Evolutionary conservation across 2,329 filamentous ascomycete genomes (phyloP), one percentile per base, ranked within the genome.

Genomic region (Zalaria sp.): DNA sequence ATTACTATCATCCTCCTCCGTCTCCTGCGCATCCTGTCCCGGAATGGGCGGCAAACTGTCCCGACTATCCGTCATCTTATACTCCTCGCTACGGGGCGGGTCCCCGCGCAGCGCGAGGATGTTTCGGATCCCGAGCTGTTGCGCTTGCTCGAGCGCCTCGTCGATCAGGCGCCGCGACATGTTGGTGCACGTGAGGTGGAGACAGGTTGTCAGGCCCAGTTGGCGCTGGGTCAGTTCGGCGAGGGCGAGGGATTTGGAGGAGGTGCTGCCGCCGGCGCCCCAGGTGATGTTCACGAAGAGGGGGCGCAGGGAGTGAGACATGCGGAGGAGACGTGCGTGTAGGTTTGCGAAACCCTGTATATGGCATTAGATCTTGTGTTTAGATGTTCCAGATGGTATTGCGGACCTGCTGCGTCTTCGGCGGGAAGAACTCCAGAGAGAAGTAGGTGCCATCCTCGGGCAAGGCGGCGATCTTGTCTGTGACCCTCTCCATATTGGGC

Each of bases 391-490:
- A 38, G 32, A 29, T 6, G 9, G 27, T 6, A 29, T 34, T 63
- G 53, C 63, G 53, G 56, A 76, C 74, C 79, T 93, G 94, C 47
- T 81, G 73, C 37, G 91, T 98, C 70, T 96, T 98, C 48, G 91
- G 91, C 51, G 91, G 91, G 68, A 98, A 98, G 77, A 98, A 98
- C 67, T 98, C 91, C 64, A 96, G 81, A 38, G 91, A 96, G 66
- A 94, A 93, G 70, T 91, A 96, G 59, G 75, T 79, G 50, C 77
- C 75, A 62, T 84, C 77, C 49, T 81, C 75, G 61, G 85, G 83
- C 67, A 98, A 68, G 47, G 86, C 84, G 65, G 84, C 83, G 58
- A 96, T 89, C 72, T 94, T 94, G 71, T 93, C 83, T 48, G 86
- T 93, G 59, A 95, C 88, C 66, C 84, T 91, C 67, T 87, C 81